Evolutionary conservation across 805 yeast genomes (phyloP), one percentile per base, ranked within the genome.

Genomic region (Nakazawaea anatomiae): DNA sequence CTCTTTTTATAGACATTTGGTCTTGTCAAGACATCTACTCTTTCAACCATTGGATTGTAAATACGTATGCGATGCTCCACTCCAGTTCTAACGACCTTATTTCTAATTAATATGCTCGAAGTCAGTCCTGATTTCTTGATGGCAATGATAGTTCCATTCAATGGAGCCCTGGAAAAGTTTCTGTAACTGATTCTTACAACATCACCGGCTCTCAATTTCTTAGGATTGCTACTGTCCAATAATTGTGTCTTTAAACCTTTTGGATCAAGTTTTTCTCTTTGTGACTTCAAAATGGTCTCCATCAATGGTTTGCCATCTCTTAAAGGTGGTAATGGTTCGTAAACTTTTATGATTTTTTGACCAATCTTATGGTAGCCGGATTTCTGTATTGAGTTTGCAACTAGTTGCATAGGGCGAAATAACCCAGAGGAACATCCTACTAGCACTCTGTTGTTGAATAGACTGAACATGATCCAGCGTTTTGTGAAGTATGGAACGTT

Each of bases 61-160:
- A 92, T 69, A 31, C 92, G 91, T 45, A 90, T 80, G 55, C 92
- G 75, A 55, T 85, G 71, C 62, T 92, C 98, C 46, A 89, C 92
- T 51, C 96, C 96, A n/a, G 88, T 70, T 58, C 86, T 87, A 55
- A 84, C 76, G 58, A 89, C 74, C 63, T 86, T 89, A 64, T 90
- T 89, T 74, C 99, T 83, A 56, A 92, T 67, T 51, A 89, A 70
- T n/a, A 92, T 69, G 54, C 87, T 85, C 14, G 95, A 79, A 43
- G 87, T 89, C 42, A 87, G 69, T 39, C 82, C 83, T 55, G 81
- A 76, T 62, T 91, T 79, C 62, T 85, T 86, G 51, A 90, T 75
- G 49, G 87, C 90, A 50, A 92, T 70, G 1, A 90, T 80, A 65
- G 85, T 85, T 5, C 98, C 99, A 27, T 82, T 74, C 55, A 89